These are phyloP conservation scores for Eimeria sp. DNA, from an alignment of 169 alveolate species.

Conservation along the genomic window DNA sequence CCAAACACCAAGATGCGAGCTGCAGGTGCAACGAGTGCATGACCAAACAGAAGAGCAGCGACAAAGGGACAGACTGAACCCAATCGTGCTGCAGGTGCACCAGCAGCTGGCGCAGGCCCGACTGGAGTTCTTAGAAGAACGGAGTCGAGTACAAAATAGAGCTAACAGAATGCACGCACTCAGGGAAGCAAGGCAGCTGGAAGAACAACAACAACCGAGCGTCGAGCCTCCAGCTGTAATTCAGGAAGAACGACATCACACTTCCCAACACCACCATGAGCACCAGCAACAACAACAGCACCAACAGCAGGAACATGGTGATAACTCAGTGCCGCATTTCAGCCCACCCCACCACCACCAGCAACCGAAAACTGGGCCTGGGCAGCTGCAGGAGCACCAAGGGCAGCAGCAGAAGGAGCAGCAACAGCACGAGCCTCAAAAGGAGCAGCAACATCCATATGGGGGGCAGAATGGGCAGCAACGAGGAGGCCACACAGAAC, in stretches of 20 bases:
- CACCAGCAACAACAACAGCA: constrained; percentile 17
- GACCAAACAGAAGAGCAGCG: constrained; percentile 12
- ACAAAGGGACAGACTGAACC: neutral
- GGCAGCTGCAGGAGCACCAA: neutral
- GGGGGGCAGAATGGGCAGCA: neutral
- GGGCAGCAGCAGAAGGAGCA: neutral
- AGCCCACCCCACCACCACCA: neutral
- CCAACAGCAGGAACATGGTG: neutral
- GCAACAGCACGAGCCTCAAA: neutral
- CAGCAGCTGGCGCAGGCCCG: constrained; percentile 50
- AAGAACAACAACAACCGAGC: neutral
- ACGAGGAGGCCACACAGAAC: constrained; percentile 6
- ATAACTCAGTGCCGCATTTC: neutral
- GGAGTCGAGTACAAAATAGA: neutral
- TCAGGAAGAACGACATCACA: neutral
- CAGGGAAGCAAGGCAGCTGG: neutral
- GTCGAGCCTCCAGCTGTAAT: neutral
- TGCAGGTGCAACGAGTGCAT: neutral
- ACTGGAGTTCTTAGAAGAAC: constrained; percentile 13
- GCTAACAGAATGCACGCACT: neutral
- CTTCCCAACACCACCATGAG: neutral
- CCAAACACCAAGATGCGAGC: neutral
- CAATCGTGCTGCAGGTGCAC: constrained; percentile 55
- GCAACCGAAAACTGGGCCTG: neutral
- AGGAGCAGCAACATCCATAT: neutral